These are phyloP conservation scores for Begonia loranthoides DNA, from an alignment of 306 rosid genomes.

Conservation along the genomic window DNA sequence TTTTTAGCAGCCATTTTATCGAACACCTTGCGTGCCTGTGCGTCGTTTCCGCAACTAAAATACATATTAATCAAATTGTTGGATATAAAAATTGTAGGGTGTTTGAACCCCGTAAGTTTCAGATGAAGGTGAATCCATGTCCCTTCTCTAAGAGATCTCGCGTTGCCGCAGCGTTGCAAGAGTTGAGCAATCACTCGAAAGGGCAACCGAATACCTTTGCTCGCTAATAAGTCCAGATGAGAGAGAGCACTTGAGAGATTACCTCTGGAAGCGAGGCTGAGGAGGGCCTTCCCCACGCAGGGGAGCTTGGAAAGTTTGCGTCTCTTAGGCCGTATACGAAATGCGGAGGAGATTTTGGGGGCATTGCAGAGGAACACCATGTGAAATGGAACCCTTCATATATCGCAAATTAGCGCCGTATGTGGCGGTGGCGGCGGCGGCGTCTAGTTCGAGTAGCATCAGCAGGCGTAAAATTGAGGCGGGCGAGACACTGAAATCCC, in stretches of 20 bases:
- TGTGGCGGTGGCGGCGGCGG: slow-evolving; percentile 2
- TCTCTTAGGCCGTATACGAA: slow-evolving; percentile 13
- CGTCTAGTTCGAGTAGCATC: not conserved
- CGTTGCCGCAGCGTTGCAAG: slow-evolving; percentile 41
- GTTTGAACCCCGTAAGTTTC: slow-evolving; percentile 56
- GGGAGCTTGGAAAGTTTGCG: slow-evolving; percentile 14
- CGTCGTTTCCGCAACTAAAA: slow-evolving; percentile 37
- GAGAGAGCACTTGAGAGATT: slow-evolving; percentile 47
- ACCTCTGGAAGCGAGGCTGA: slow-evolving; percentile 26
- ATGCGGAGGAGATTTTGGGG: slow-evolving; percentile 16
- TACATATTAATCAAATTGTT: slow-evolving; percentile 66
- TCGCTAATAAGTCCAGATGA: slow-evolving; percentile 40
- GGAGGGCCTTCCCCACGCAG: slow-evolving; percentile 46
- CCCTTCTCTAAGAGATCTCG: slow-evolving; percentile 31
- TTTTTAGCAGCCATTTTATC: slow-evolving; percentile 60
- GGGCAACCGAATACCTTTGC: slow-evolving; percentile 64
- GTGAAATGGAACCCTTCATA: slow-evolving; percentile 25
- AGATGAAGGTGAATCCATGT: slow-evolving; percentile 59
- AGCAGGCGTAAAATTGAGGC: no score
- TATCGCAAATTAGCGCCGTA: slow-evolving; percentile 4
- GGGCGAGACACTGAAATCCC: no score
- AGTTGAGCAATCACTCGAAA: slow-evolving; percentile 36
- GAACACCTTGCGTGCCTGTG: slow-evolving; percentile 59
- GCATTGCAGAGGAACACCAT: slow-evolving; percentile 45
- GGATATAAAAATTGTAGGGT: slow-evolving; percentile 37